A percentile compares a stretch with the other conserved stretches of the same genome.
phyloP scores from a whole-genome alignment of 2,329 filamentous ascomycete species.

The Didymellaceae sp. region DNA sequence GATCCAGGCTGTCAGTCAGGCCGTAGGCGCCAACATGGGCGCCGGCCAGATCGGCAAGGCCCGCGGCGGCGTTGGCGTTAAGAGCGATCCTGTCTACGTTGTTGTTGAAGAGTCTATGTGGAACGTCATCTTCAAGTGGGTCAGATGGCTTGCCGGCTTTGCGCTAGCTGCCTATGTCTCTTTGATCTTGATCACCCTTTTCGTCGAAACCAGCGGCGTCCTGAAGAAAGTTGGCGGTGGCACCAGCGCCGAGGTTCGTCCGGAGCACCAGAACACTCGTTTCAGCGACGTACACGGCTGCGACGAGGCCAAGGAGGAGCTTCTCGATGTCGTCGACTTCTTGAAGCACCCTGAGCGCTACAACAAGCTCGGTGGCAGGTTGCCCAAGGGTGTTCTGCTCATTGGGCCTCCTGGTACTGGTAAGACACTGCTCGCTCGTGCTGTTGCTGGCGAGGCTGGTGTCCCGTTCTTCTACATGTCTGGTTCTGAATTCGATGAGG shows the following conservation, averaged over 20 bases:
- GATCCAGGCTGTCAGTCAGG: conserved; percentile 80
- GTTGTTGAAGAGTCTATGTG: conserved; percentile 90
- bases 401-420: conserved; percentile 96
- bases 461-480: conserved; percentile 99
- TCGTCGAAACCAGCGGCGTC: conserved; percentile 80
- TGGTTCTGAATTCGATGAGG: conserved; percentile 96
- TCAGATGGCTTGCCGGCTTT: conserved; percentile 84
- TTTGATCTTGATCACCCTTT: conserved; percentile 78
- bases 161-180: conserved; percentile 79
- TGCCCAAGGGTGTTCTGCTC: conserved; percentile 94
- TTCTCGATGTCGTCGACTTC: conserved; percentile 96
- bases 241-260: conserved; percentile 83
- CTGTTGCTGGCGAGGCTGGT: conserved; percentile 94
- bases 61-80: conserved; percentile 69
- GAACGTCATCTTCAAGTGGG: conserved; percentile 83
- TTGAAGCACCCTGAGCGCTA: conserved; percentile 92
- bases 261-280: conserved; percentile 87
- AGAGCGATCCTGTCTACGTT: conserved; percentile 89
- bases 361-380: conserved; percentile 90
- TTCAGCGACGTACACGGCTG: conserved; percentile 97
- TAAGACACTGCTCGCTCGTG: conserved; percentile 93
- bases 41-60: conserved; percentile 69
- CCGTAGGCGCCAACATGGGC: conserved; percentile 73
- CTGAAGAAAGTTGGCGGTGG: conserved; percentile 78
- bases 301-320: conserved; percentile 96